Conservation (phyloP, 495 filamentous ascomycete genomes). For the Neurospora sp. region DNA sequence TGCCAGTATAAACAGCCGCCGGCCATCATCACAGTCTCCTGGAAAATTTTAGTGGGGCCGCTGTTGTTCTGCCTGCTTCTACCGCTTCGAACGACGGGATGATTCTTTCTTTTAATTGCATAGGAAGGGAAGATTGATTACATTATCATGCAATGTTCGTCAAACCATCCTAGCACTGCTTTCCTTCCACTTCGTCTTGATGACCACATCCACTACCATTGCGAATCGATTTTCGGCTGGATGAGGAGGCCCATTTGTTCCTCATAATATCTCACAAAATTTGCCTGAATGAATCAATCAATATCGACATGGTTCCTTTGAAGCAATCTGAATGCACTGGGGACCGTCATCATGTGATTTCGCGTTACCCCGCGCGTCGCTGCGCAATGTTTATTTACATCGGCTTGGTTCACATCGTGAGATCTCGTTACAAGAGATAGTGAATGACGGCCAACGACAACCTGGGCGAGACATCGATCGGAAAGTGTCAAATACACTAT, state of each 20-base stretch:
- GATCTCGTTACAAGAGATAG: background rate
- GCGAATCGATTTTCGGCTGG: background rate
- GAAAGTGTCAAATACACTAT: background rate
- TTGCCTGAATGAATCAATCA: background rate
- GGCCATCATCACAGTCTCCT: background rate
- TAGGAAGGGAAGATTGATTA: background rate
- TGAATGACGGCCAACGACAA: background rate
- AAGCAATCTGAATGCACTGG: background rate
- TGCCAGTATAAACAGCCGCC: background rate
- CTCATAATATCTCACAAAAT: background rate
- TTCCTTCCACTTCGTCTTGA: background rate
- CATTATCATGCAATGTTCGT: background rate
- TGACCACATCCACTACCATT: background rate
- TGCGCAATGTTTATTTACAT: slow-evolving; percentile 1
- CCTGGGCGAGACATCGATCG: background rate
- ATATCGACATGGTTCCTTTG: background rate
- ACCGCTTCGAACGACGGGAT: background rate
- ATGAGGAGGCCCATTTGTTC: background rate
- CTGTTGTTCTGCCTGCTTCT: background rate
- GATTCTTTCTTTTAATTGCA: background rate
- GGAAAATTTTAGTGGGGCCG: background rate
- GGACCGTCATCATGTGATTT: slow-evolving; percentile 5
- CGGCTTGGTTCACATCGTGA: background rate
- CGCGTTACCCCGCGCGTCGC: slow-evolving; percentile 11
- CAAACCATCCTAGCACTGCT: background rate